Evolutionary conservation across 164 flowering plant genomes (phyloP), one percentile per base, ranked within the genome.

Genomic region (Sextonia rubra): DNA sequence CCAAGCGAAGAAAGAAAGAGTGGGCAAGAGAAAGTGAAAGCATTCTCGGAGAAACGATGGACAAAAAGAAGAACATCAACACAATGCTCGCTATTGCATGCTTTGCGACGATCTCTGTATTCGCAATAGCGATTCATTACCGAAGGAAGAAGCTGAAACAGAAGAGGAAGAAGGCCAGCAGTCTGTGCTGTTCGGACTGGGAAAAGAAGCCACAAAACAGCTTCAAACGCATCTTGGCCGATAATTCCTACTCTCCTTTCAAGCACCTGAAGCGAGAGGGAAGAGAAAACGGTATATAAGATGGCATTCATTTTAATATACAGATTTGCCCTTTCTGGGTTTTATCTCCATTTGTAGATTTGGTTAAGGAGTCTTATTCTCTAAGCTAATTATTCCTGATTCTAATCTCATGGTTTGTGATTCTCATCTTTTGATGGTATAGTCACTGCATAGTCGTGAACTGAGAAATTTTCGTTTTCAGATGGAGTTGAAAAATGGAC

Each of bases 151-250:
- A 37, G 44, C 24, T 47, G 63, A 68, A 69, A 60, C 32, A 27
- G 47, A 24, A n/a, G 68, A 12, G 22, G 32, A 24, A 6, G 29
- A 48, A 27, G 4, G 37, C 18, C 23, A 12, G 26, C 2, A 17
- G 55, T 18, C 20, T 4, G 58, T 74, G 66, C 67, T 68, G 27
- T 23, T 8, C 47, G 14, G 69, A 62, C 47, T 0, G 18, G 17
- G 69, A 75, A 32, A 48, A 30, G 12, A 75, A 75, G 65, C 77
- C 77, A 4, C 77, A 75, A 64, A 64, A 64, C 69, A 32, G 64
- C 32, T 75, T 75, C 73, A 75, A 70, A 70, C 32, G 63, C 20
- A 73, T 64, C 25, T 24, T 75, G 18, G 77, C 73, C 20, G 73
- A 75, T 55, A 75, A 75, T 25, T 75, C 77, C 49, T 75, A 62